Percentiles rank a stretch among this genome's conserved stretches.
phyloP scores from a whole-genome alignment of 2,329 filamentous ascomycete species.

The Beauveria australis region DNA sequence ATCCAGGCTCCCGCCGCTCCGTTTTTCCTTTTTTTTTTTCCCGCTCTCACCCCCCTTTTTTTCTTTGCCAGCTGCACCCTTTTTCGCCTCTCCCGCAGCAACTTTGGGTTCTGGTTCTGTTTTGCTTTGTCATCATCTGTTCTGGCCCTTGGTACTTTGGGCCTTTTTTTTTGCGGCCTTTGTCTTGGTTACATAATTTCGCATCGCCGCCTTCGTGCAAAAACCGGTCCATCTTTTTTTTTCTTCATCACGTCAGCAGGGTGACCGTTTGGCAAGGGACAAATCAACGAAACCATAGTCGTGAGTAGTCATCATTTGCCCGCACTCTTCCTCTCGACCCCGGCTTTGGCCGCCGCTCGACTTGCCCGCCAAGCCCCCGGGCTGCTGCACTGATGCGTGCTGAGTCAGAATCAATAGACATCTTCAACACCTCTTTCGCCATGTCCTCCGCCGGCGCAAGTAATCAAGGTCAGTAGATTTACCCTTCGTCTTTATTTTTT shows the following conservation, averaged over 20 bases:
- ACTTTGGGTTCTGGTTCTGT: not conserved
- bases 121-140: constrained; percentile 10
- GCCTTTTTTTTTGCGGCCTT: not conserved
- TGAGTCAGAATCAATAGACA: constrained; percentile 25
- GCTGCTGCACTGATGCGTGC: constrained; percentile 16
- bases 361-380: not conserved
- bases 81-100: not conserved
- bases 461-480: constrained; percentile 24
- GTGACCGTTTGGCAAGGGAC: not conserved
- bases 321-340: not conserved
- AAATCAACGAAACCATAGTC: not conserved
- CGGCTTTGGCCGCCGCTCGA: not conserved
- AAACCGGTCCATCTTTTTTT: constrained; percentile 10
- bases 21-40: not conserved
- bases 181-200: constrained; percentile 10
- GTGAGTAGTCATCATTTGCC: constrained; percentile 10
- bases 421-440: constrained; percentile 22
- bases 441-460: constrained; percentile 25
- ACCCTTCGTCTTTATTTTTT: constrained; percentile 7
- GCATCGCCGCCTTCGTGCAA: constrained; percentile 2
- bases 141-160: not conserved
- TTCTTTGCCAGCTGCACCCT: not conserved
- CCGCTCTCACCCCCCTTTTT: not conserved
- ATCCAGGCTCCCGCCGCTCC: not conserved
- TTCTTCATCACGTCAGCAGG: constrained; percentile 11